These are phyloP conservation scores for Solanum commersonii DNA, from an alignment of 257 asterid species.

Conservation along the genomic window DNA sequence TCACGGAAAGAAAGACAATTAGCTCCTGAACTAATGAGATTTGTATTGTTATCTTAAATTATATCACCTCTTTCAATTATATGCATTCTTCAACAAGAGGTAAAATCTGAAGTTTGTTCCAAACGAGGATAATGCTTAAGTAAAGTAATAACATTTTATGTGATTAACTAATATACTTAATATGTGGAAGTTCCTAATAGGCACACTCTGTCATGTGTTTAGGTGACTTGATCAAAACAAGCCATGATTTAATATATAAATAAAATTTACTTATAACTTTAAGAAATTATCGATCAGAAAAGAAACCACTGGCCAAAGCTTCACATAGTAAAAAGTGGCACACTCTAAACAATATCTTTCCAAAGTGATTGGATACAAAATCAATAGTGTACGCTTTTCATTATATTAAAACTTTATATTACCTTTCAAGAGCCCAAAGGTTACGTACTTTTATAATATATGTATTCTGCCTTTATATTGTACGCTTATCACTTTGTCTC, in stretches of 20 bases:
- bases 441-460: background rate
- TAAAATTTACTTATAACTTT: background rate
- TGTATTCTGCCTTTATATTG: background rate
- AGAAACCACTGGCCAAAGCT: background rate
- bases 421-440: constrained; percentile 38
- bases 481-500: background rate
- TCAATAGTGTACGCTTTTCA: background rate
- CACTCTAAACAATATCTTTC: constrained; percentile 6
- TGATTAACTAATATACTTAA: background rate
- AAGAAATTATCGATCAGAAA: background rate
- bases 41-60: no score
- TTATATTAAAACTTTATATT: background rate
- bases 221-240: background rate
- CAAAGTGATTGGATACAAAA: constrained; percentile 20
- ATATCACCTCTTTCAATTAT: background rate
- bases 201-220: background rate
- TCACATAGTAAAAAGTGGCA: background rate
- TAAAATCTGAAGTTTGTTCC: background rate
- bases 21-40: no score
- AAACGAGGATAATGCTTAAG: background rate
- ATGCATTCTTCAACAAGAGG: background rate
- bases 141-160: background rate
- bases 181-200: background rate
- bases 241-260: background rate
- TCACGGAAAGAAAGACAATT: no score